Evolutionary conservation across 306 rosid species (phyloP), one percentile per base, ranked within the genome.

Genomic region (Glycine tomentella): DNA sequence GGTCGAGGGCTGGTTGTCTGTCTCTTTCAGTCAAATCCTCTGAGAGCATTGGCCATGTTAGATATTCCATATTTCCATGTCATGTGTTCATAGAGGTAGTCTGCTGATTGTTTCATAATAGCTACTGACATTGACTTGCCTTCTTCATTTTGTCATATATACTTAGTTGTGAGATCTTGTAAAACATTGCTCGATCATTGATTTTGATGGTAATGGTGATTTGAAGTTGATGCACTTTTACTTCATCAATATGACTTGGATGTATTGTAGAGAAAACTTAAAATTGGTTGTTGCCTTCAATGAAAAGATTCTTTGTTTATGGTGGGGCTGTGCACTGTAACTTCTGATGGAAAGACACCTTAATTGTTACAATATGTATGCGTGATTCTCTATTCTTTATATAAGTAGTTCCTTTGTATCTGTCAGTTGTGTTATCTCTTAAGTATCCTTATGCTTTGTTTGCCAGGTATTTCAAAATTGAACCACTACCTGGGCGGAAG

Each of bases 401-500:
- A 20, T 69, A 70, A 49, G 49, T 56, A 51, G 74, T 74, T 74
- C 56, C 31, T 61, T 38, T 69, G 75, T 56, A 51, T 64, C 52
- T 13, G 10, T 76, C 52, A 59, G 38, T 59, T 69, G 57, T 7
- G 12, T 65, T 82, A 38, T 78, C 68, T 77, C 76, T 73, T 82
- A 68, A 84, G 52, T 61, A 48, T 66, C 65, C 50, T 75, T 80
- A 3, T 59, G 44, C 69, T 64, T 78, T 87, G 79, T 82, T 72
- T 77, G 67, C 71, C 87, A 95, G 99, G 95, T 95, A 93, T 83
- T 95, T 95, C 80, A 94, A 94, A 76, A 77, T 86, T 6, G 99
- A 95, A 72, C 97, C 97, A 74, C 87, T 80, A 49, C 97, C 97
- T 55, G 99, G 99, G 52, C 85, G 94, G 87, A 95, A 95, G 99